Base-by-base conservation (phyloP, 2,329 filamentous ascomycete species). In the Trichocomaceae sp. region DNA sequence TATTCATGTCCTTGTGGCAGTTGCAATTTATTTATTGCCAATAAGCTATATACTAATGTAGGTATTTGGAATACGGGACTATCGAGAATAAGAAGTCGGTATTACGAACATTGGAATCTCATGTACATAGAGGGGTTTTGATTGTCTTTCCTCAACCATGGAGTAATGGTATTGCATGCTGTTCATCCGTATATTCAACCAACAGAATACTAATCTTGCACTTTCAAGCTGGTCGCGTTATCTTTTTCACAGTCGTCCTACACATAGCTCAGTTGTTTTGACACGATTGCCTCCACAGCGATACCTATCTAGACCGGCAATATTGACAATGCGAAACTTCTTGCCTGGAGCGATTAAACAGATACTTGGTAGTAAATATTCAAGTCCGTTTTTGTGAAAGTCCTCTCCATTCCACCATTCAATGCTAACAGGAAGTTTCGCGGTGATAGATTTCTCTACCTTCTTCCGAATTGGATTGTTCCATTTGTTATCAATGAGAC, bases 201-300 rank as follows among this genome's bases (percentile, higher is more conserved):
- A 15, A 53, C n/a, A 29, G 51, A 41, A 58, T 67, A 68, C 64
- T 62, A 12, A 68, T 57, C 37, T 61, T 62, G 52, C 59, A 66
- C n/a, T 65, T 52, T 2, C 63, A 64, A 59, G 66, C 65, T n/a
- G 63, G 59, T 20, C 66, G 60, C 37, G 61, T 61, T 26, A 68
- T 63, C 57, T 66, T 68, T 26, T 63, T 61, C 37, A 68, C 61
- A 13, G 56, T 58, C 50, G 66, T 58, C 3, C 57, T 37, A n/a
- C 66, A 15, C 62, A 61, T 35, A 59, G 15, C 15, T 59, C 50
- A 22, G 64, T 66, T 39, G 56, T 52, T 20, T 55, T 51, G 12
- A 69, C 62, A 62, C 67, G 64, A 22, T 65, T 68, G 17, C 65
- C 65, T 23, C 65, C 65, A 58, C 65, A 68, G 8, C 65, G 65